Evolutionary conservation across 768 basidiomycete species (phyloP).

Genomic region (Calocera viscosa): DNA sequence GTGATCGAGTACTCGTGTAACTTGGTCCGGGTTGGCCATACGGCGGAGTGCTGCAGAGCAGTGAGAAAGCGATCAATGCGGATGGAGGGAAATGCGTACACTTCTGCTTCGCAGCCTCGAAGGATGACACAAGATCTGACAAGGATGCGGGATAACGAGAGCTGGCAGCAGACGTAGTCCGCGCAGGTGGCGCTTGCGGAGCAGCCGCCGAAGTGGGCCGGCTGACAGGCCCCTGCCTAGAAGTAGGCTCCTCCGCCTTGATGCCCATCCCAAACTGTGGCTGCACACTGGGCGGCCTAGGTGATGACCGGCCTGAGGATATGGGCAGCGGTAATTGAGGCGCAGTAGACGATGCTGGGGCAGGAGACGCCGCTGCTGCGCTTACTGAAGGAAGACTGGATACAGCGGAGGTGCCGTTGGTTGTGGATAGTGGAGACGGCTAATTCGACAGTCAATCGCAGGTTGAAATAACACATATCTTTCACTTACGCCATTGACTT

Average conservation of each 20-base stretch:
- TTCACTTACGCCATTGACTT: neutral
- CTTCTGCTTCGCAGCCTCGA: slow-evolving; percentile 94
- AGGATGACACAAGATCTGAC: slow-evolving; percentile 85
- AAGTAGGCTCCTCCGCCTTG: slow-evolving; percentile 14
- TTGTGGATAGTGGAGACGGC: neutral
- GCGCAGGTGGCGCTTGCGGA: slow-evolving; percentile 23
- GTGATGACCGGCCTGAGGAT: neutral
- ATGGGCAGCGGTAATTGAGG: slow-evolving; percentile 1
- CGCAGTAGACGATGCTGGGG: neutral
- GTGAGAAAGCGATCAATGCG: neutral
- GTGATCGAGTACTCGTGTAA: slow-evolving; percentile 88
- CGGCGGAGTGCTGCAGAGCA: slow-evolving; percentile 49
- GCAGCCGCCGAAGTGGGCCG: slow-evolving; percentile 36
- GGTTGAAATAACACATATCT: neutral
- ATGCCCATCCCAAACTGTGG: slow-evolving; percentile 10
- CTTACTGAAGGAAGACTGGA: neutral
- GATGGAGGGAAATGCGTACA: slow-evolving; percentile 36
- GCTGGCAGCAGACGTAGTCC: neutral
- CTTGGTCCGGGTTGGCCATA: slow-evolving; percentile 75
- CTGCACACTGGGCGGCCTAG: neutral
- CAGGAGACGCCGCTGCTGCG: neutral
- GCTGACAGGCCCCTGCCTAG: slow-evolving; percentile 13
- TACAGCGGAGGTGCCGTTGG: neutral
- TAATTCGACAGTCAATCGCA: neutral
- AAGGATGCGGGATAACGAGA: slow-evolving; percentile 55